A percentile compares a stretch with the other conserved stretches of the same genome.
phyloP scores from a whole-genome alignment of 1,284 basidiomycete species.

The Wolfiporia cocos region DNA sequence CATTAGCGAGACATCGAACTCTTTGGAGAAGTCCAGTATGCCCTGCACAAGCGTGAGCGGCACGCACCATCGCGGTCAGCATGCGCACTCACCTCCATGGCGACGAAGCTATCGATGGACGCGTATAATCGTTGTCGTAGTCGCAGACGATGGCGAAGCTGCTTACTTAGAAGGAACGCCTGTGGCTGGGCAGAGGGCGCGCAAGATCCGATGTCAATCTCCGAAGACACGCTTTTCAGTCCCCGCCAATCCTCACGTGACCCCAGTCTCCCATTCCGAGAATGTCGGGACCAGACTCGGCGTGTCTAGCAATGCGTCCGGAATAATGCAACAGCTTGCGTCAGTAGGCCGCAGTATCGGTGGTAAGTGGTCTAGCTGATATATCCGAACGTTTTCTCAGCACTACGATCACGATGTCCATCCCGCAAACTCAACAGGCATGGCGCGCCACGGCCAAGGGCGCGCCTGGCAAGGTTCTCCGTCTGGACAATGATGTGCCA shows the following conservation, averaged over 20 bases:
- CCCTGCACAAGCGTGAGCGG: constrained; percentile 16
- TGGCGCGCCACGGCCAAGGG: constrained; percentile 29
- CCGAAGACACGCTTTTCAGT: constrained; percentile 6
- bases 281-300: neutral
- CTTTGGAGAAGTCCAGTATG: constrained; percentile 28
- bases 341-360: no score
- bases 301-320: neutral
- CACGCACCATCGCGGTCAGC: neutral
- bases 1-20: constrained; percentile 30
- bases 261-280: neutral
- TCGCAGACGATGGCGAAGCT: constrained; percentile 24
- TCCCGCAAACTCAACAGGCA: constrained; percentile 23
- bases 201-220: constrained; percentile 5
- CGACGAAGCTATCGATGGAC: constrained; percentile 21
- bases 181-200: constrained; percentile 36
- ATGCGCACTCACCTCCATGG: constrained; percentile 31
- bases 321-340: no score
- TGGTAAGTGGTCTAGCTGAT: no score
- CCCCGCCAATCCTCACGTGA: constrained; percentile 4
- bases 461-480: constrained; percentile 39
- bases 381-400: no score
- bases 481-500: constrained; percentile 36
- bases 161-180: constrained; percentile 17
- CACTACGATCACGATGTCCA: constrained; percentile 2
- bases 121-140: constrained; percentile 19